Base-by-base conservation (phyloP, 1,284 basidiomycete genomes). In the Microbotryum silenes-acaulis region DNA sequence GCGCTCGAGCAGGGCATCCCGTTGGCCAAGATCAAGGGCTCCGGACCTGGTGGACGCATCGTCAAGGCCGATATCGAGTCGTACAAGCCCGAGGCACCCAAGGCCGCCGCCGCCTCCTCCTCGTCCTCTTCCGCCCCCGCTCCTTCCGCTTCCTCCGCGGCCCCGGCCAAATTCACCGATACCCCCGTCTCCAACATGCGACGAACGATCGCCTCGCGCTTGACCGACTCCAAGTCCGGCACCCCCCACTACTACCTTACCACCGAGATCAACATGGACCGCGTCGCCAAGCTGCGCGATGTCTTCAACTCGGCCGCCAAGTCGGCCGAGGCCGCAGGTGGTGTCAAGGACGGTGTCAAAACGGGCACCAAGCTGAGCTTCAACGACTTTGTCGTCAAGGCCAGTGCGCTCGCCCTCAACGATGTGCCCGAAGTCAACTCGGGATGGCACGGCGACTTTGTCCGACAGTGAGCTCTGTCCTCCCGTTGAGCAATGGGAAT, bases 361-460 rank as follows among this genome's bases (percentile, higher is more conserved):
- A 84, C 85, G 56, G 71, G 70, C 51, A 65, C 67, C 54, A 99
- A 98, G 81, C 83, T 99, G 64, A 93, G 89, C 68, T 91, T 99
- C 62, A 97, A 97, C 76, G 96, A 99, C 79, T 99, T 99, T 75
- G 85, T 99, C 72, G 85, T 97, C 76, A 99, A 99, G 80, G 96
- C 91, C 7, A 85, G 88, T 51, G 85, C 87, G 10, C 87, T 91
- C 69, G 94, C 96, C 5, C 82, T 97, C 60, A 81, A 83, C 59
- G 93, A 98, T 74, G 94, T 98, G 37, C 96, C 96, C 59, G 96
- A 98, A 76, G 93, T 87, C 69, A 98, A 98, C 81, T 91, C 92
- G 59, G 91, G 92, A 21, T 98, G 94, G 94, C 78, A 97, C 71
- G 94, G 93, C 70, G 96, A 99, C 72, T 83, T 85, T 60, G 96